Evolutionary conservation across 139 green algal genomes (phyloP), one percentile per base, ranked within the genome.

Genomic region (Chlamydomonas schloesseri): DNA sequence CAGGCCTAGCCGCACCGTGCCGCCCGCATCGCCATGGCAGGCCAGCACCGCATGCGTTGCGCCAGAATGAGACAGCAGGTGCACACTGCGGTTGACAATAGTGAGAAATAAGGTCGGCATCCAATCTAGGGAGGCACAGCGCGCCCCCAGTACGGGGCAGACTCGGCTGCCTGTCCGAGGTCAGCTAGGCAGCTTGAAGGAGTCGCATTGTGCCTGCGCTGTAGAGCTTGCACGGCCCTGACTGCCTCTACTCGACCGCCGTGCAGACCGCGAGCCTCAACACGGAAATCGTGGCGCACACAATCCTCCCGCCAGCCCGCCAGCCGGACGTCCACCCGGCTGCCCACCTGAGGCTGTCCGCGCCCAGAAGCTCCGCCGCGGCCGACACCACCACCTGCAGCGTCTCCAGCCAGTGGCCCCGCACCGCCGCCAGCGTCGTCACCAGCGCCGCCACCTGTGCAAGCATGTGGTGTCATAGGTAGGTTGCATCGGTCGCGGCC

Each of bases 281-380:
- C n/a, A n/a, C n/a, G n/a, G n/a, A n/a, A n/a, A n/a, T n/a, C n/a
- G n/a, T n/a, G n/a, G n/a, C n/a, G n/a, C n/a, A n/a, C n/a, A n/a
- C n/a, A n/a, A n/a, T n/a, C n/a, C n/a, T n/a, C n/a, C n/a, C n/a
- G 67, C 67, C 6, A 5, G 42, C 42, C 42, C 42, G 42, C 42
- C 42, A 50, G 42, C 42, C 42, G 42, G 6, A 50, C 42, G n/a
- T n/a, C n/a, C 42, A 47, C 14, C 28, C 73, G 20, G n/a, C n/a
- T n/a, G n/a, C n/a, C n/a, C 58, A 83, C 77, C 77, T 83, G 26
- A 83, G 37, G 62, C 77, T 83, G 77, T 83, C 77, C 37, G 77
- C 37, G 37, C 77, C 77, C 60, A 83, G 77, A 62, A 83, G 77
- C 29, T 83, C 77, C 37, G 77, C 77, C n/a, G 77, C 77, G 8